A percentile compares a stretch with the other conserved stretches of the same genome.
phyloP scores from a whole-genome alignment of 768 basidiomycete species.

The Chalciporus pseudorubinellus region DNA sequence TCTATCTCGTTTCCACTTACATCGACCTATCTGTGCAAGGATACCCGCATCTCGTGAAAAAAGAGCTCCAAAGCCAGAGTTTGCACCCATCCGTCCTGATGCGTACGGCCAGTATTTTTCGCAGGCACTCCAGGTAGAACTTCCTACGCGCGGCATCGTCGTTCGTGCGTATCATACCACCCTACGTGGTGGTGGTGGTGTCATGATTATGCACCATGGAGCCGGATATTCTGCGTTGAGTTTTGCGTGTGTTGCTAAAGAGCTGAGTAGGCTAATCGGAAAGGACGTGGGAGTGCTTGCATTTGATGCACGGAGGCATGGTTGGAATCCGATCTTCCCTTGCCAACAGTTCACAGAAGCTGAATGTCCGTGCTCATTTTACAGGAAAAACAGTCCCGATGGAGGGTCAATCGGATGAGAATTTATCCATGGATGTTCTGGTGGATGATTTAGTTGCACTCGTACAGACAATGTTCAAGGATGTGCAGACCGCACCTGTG shows the following conservation, averaged over 20 bases:
- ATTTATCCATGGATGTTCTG: slow-evolving; percentile 68
- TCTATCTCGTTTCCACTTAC: slow-evolving; percentile 7
- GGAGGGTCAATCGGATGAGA: slow-evolving; percentile 20
- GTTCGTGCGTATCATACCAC: slow-evolving; percentile 84
- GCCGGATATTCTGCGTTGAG: slow-evolving; percentile 89
- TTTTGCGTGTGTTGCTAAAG: slow-evolving; percentile 89
- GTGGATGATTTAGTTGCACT: slow-evolving; percentile 72
- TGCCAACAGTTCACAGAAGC: not conserved
- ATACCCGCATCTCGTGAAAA: slow-evolving; percentile 30
- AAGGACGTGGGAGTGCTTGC: slow-evolving; percentile 81
- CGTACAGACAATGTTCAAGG: slow-evolving; percentile 66
- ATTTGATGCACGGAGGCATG: slow-evolving; percentile 84
- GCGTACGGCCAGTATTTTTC: slow-evolving; percentile 59
- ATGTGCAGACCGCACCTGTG: slow-evolving; percentile 59
- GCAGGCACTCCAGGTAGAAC: slow-evolving; percentile 74
- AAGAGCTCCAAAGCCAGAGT: slow-evolving; percentile 55
- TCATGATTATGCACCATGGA: slow-evolving; percentile 93
- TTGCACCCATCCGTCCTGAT: slow-evolving; percentile 71
- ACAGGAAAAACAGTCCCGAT: slow-evolving; percentile 28
- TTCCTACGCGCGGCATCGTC: slow-evolving; percentile 59
- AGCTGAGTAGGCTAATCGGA: slow-evolving; percentile 55
- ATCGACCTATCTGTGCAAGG: slow-evolving; percentile 19
- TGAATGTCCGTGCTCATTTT: not conserved
- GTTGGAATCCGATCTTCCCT: slow-evolving; percentile 41
- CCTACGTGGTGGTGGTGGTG: slow-evolving; percentile 49